Evolutionary conservation across 2,329 filamentous ascomycete genomes (phyloP).

Genomic region (Aspergillus caelatus): DNA sequence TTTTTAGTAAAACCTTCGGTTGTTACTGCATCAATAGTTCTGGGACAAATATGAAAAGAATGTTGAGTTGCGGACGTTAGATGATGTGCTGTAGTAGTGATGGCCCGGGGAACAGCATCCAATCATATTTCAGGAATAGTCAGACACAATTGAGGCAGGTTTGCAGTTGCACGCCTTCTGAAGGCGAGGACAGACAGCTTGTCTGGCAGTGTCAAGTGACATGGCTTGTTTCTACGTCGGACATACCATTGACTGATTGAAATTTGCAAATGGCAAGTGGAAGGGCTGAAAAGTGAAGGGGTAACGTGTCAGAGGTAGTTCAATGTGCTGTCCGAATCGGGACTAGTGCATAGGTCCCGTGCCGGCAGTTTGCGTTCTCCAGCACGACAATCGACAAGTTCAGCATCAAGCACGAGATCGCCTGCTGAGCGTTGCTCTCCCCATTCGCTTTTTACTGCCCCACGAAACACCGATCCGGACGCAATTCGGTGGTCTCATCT

Average conservation of each 20-base stretch:
- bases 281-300: not conserved
- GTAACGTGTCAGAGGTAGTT: not conserved
- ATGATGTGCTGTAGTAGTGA: not conserved
- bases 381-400: constrained; percentile 24
- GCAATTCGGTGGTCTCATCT: constrained; percentile 30
- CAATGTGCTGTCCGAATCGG: constrained; percentile 27
- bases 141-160: constrained; percentile 17
- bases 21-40: not conserved
- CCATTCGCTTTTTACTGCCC: constrained; percentile 27
- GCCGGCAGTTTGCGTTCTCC: constrained; percentile 25
- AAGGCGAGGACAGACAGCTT: not conserved
- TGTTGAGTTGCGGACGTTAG: not conserved
- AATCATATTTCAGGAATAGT: constrained; percentile 28
- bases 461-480: constrained; percentile 23
- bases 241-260: not conserved
- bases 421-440: constrained; percentile 33
- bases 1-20: not conserved
- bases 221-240: too few species aligned
- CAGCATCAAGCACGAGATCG: constrained; percentile 26
- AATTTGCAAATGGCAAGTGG: not conserved
- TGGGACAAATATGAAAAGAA: not conserved
- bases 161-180: not conserved
- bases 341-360: constrained; percentile 39
- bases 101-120: constrained; percentile 2
- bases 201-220: not conserved